Conservation (phyloP, 1,284 basidiomycete genomes). For the Polyporus tsugae region DNA sequence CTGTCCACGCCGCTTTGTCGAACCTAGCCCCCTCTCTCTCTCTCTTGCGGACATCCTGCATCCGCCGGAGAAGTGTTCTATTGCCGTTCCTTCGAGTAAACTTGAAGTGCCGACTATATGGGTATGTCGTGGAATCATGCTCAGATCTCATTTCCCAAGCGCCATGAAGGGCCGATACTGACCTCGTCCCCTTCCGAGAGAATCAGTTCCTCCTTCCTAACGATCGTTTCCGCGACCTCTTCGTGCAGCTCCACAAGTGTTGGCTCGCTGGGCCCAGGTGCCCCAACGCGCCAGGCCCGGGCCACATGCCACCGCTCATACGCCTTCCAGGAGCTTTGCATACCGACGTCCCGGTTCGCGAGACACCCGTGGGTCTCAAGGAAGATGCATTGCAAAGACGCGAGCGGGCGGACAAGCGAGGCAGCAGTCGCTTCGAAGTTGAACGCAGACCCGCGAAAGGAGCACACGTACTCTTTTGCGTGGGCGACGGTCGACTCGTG, state of each 20-base stretch:
- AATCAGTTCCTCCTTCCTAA: background rate
- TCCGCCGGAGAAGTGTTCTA: too few species aligned
- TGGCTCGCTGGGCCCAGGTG: background rate
- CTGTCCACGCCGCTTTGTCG: too few species aligned
- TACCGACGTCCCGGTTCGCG: background rate
- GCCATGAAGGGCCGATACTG: too few species aligned
- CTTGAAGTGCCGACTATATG: too few species aligned
- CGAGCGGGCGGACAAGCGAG: background rate
- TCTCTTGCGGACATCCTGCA: too few species aligned
- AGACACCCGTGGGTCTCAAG: background rate
- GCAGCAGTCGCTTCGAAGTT: background rate
- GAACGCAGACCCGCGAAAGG: background rate
- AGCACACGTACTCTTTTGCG: background rate
- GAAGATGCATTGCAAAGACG: background rate
- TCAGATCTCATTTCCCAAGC: too few species aligned
- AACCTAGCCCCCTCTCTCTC: too few species aligned
- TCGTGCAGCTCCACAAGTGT: background rate
- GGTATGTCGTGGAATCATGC: too few species aligned
- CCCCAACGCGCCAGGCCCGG: background rate
- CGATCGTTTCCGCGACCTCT: background rate
- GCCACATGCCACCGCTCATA: background rate
- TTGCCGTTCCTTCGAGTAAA: too few species aligned
- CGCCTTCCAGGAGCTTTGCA: background rate
- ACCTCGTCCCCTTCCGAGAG: background rate
- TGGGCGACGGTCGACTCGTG: background rate